These are phyloP conservation scores for Craterostigma plantagineum DNA, from an alignment of 257 asterid species.

Conservation along the genomic window DNA sequence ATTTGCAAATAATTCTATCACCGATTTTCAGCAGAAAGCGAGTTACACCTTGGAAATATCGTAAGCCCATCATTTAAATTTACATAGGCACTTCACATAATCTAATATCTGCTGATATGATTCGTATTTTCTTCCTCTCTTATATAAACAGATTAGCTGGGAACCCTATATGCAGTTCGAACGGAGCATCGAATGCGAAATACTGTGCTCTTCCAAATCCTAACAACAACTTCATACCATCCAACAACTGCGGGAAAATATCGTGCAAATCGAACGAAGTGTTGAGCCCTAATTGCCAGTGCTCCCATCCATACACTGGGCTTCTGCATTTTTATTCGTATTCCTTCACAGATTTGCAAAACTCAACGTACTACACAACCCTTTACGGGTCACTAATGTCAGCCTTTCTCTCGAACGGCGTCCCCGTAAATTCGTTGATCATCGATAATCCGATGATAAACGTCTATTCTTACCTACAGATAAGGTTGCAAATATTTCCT, in stretches of 20 bases:
- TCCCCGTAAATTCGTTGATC: conserved; percentile 53
- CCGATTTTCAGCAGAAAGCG: conserved; percentile 25
- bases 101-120: not conserved
- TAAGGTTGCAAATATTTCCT: conserved; percentile 53
- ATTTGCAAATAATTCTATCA: conserved; percentile 48
- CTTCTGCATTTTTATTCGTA: conserved; percentile 44
- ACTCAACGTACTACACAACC: conserved; percentile 28
- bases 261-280: conserved; percentile 31
- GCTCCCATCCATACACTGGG: conserved; percentile 66
- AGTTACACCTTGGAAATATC: conserved; percentile 23
- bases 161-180: conserved; percentile 48
- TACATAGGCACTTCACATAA: not conserved
- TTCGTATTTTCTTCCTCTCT: conserved; percentile 6
- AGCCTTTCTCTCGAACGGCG: conserved; percentile 22
- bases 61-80: conserved; percentile 19
- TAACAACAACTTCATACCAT: conserved; percentile 12
- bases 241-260: conserved; percentile 20
- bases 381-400: conserved; percentile 41
- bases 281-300: conserved; percentile 50
- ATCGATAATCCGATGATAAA: conserved; percentile 30
- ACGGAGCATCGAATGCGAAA: conserved; percentile 17
- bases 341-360: conserved; percentile 55
- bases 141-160: conserved; percentile 37
- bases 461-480: conserved; percentile 26
- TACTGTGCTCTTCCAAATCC: conserved; percentile 22